Evolutionary conservation across 2,329 filamentous ascomycete species (phyloP), one percentile per base, ranked within the genome.

Genomic region (Cladosporium sp.): DNA sequence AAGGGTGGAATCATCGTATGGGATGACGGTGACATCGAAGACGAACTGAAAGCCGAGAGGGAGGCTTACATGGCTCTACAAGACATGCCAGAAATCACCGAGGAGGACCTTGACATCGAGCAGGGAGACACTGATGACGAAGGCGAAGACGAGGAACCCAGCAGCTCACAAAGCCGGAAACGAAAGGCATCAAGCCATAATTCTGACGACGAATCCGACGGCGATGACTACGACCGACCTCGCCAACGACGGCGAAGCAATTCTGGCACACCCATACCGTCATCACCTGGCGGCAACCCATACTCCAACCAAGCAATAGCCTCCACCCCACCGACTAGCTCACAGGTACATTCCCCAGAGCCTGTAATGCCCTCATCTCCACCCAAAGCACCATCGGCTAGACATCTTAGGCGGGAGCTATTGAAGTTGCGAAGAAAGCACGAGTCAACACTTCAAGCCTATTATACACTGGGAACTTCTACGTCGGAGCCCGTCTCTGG

Each of bases 401-500:
- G 83, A 54, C 78, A 80, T 7, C 74, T 96, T 47, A 80, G 88
- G 54, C 80, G 82, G 57, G 84, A 85, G 40, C 76, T 97, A 3
- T 69, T 94, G 32, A 83, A 82, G 52, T 74, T 96, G 59, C 84
- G 88, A 49, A 77, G 81, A 53, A 85, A 91, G 60, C 84, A 96
- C 57, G 88, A 95, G 67, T 69, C 72, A 0, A 76, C 91, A 1
- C 74, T 97, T 32, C 82, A 86, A 43, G 78, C 82, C 55, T 97
- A 98, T 70, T 96, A 97, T 71, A 79, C 83, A 22, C 78, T 88
- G 25, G 93, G 93, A 35, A 85, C 88, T 2, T 95, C 90, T 2
- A 96, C 95, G 64, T 92, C 92, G 0, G 93, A 98, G 65, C 93
- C 93, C 1, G 88, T 97, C 49, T 93, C 91, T 0, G 95, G 91